Conservation (phyloP, 2,329 filamentous ascomycete genomes). For the Hymenoscyphus fructigenus region DNA sequence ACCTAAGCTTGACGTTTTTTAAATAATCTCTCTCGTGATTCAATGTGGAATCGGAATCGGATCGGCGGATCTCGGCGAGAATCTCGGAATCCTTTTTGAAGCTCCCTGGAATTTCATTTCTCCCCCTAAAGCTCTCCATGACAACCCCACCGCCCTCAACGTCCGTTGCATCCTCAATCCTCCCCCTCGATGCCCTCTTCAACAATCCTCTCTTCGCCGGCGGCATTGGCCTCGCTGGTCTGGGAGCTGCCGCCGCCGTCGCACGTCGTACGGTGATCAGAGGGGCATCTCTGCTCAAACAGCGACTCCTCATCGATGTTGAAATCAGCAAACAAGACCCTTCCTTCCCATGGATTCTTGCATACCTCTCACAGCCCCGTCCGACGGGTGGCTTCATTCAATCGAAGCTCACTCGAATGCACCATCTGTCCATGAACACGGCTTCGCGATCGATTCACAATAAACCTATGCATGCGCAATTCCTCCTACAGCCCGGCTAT, state of each 20-base stretch:
- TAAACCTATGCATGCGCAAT: conserved; percentile 70
- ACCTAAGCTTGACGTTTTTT: background rate
- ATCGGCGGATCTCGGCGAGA: background rate
- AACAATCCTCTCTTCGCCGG: conserved; percentile 64
- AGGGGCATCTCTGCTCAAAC: conserved; percentile 71
- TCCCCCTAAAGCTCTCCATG: conserved; percentile 14
- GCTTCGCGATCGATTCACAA: conserved; percentile 64
- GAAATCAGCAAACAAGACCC: conserved; percentile 94
- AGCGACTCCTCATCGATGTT: conserved; percentile 87
- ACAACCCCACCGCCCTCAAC: conserved; percentile 17
- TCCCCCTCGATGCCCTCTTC: conserved; percentile 58
- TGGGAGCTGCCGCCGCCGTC: conserved; percentile 79
- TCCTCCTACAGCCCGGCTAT: conserved; percentile 87
- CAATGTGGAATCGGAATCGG: background rate
- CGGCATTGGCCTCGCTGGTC: conserved; percentile 86
- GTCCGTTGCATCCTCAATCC: conserved; percentile 25
- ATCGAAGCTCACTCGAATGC: conserved; percentile 57
- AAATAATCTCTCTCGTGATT: background rate
- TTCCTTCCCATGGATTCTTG: conserved; percentile 89
- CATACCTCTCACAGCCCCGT: conserved; percentile 88
- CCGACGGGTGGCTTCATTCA: conserved; percentile 48
- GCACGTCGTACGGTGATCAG: conserved; percentile 74
- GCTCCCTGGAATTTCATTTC: background rate
- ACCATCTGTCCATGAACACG: conserved; percentile 59
- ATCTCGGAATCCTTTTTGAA: background rate